Base-by-base conservation (phyloP, 164 flowering plant genomes). In the Nelumbo lutea region DNA sequence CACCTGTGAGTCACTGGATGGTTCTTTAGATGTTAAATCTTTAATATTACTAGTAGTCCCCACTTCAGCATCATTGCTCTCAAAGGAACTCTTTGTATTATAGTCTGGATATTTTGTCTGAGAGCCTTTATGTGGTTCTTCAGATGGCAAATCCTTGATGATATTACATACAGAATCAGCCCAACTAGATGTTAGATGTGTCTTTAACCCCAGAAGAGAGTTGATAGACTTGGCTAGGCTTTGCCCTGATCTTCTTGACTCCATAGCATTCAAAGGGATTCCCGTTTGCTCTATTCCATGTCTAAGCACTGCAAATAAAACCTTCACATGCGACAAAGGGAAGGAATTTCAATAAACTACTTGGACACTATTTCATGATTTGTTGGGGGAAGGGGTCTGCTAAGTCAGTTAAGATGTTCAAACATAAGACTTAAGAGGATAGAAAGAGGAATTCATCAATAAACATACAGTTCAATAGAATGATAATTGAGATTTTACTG, bases 111-210 rank as follows among this genome's bases (percentile, higher is more conserved):
- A 38, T 64, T 64, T 27, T 46, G 27, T 57, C 38, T 8, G 9
- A 56, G 66, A 61, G 56, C 66, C 69, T 57, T 38, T 58, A 11
- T 43, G 55, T 56, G 75, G 60, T 64, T 52, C 72, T 42, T 76
- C 76, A 51, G 73, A 59, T 63, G 82, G 79, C 52, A 72, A 62
- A 56, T 51, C 77, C 67, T 69, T 78, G 61, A 82, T 68, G 51
- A 82, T 83, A 46, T 79, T 72, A 70, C 83, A 73, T 59, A 86
- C 89, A 7, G 86, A 83, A 61, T 72, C 76, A 56, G 75, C 83
- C 89, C 89, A 86, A 53, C 68, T 53, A 13, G 85, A 75, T 59
- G 84, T 86, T 57, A 84, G 64, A 51, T 75, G 65, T 60, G 77
- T 38, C 70, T 82, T 86, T 41, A 77, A 53, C 57, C 87, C 87